Percentiles rank a stretch among this genome's conserved stretches.
These are phyloP conservation scores for Tulasnella sp. DNA, from an alignment of 768 basidiomycete species.

Conservation along the genomic window DNA sequence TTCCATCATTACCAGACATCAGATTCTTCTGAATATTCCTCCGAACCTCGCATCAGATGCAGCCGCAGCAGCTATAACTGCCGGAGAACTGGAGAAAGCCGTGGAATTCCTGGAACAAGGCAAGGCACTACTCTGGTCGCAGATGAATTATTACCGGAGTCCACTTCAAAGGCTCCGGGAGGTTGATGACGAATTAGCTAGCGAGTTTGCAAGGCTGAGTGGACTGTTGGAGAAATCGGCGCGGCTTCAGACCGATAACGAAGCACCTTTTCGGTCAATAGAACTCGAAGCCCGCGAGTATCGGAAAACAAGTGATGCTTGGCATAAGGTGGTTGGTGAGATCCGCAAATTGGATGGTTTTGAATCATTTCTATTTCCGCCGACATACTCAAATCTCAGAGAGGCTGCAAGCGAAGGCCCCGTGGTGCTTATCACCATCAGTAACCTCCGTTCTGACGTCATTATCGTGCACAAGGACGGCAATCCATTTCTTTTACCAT, in stretches of 20 bases:
- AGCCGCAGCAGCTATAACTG: background rate
- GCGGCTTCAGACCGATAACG: too few species aligned
- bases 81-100: background rate
- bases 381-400: background rate
- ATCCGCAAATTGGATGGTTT: background rate
- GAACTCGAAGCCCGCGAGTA: background rate
- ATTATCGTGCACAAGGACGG: background rate
- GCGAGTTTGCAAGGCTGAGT: background rate
- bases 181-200: background rate
- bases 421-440: background rate
- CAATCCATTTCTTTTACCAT: background rate
- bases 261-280: too few species aligned
- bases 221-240: background rate
- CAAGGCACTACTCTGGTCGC: background rate
- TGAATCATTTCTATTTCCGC: background rate
- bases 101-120: background rate
- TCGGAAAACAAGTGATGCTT: background rate
- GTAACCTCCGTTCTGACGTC: background rate
- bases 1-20: too few species aligned
- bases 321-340: background rate
- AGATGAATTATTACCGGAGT: background rate
- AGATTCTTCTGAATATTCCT: too few species aligned
- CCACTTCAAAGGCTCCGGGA: background rate
- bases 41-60: background rate
- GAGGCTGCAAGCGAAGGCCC: background rate